Percentiles rank a stretch among this genome's conserved stretches.
Conservation (phyloP, 768 basidiomycete genomes). For the Boletus sensibilis region DNA sequence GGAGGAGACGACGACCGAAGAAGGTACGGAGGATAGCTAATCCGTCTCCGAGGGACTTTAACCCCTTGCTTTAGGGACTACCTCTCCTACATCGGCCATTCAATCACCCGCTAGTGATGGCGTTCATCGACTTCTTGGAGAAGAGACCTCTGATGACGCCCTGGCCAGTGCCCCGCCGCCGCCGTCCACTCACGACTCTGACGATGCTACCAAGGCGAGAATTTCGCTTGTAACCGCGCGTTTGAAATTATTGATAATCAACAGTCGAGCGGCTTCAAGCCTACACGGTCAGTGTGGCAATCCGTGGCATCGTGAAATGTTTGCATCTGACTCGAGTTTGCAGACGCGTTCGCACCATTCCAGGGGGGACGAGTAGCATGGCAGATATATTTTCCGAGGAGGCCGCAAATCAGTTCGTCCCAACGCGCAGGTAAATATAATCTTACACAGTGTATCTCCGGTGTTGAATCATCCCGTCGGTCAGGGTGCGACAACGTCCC, state of each 20-base stretch:
- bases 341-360: constrained; percentile 35
- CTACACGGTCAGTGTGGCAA: constrained; percentile 45
- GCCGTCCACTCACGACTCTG: not conserved
- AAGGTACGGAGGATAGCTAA: constrained; percentile 8
- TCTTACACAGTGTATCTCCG: not conserved
- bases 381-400: constrained; percentile 47
- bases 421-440: constrained; percentile 58
- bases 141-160: constrained; percentile 56
- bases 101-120: not conserved
- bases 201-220: not conserved
- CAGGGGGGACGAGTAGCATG: constrained; percentile 31
- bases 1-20: constrained; percentile 29
- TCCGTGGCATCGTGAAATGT: not conserved
- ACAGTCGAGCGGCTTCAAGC: constrained; percentile 33
- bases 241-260: not conserved
- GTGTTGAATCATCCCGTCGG: not conserved
- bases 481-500: constrained; percentile 64
- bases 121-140: constrained; percentile 16
- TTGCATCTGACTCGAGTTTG: constrained; percentile 10
- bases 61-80: constrained; percentile 3
- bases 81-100: constrained; percentile 7
- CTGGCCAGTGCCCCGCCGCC: constrained; percentile 54
- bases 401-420: constrained; percentile 52
- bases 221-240: not conserved
- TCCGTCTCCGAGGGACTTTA: not conserved